phyloP scores from a whole-genome alignment of 345 rosid genomes.

The Dimocarpus longan region DNA sequence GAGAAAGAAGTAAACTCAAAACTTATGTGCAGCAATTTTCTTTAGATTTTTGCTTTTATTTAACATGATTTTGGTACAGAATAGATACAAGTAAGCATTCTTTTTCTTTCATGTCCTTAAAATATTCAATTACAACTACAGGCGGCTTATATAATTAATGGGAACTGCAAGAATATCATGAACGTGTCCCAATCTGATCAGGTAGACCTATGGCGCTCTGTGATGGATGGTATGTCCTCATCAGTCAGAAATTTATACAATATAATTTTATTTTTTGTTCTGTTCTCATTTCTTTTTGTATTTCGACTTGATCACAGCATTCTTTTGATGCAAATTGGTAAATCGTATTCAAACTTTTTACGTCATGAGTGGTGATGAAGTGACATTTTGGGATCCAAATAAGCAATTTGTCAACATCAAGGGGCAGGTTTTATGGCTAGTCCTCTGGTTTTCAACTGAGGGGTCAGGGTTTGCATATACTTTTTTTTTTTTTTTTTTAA shows the following conservation, averaged over 20 bases:
- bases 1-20: background rate
- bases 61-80: background rate
- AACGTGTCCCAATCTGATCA: conserved; percentile 95
- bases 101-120: conserved; percentile 9
- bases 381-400: background rate
- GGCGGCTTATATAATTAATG: conserved; percentile 92
- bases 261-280: too few species aligned
- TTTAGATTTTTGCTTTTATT: background rate
- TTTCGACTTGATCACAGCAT: background rate
- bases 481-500: too few species aligned
- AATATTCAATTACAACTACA: conserved; percentile 37
- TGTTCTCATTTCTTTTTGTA: background rate
- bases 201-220: conserved; percentile 78
- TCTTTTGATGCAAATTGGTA: background rate
- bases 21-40: background rate
- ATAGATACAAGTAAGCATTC: background rate
- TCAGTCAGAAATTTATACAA: conserved; percentile 9
- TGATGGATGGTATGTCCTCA: conserved; percentile 66
- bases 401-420: too few species aligned
- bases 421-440: too few species aligned
- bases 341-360: background rate
- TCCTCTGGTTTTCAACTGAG: too few species aligned
- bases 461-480: too few species aligned
- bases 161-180: conserved; percentile 96
- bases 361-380: background rate